phyloP scores from a whole-genome alignment of 2,329 filamentous ascomycete species.

The Ustulina deusta region DNA sequence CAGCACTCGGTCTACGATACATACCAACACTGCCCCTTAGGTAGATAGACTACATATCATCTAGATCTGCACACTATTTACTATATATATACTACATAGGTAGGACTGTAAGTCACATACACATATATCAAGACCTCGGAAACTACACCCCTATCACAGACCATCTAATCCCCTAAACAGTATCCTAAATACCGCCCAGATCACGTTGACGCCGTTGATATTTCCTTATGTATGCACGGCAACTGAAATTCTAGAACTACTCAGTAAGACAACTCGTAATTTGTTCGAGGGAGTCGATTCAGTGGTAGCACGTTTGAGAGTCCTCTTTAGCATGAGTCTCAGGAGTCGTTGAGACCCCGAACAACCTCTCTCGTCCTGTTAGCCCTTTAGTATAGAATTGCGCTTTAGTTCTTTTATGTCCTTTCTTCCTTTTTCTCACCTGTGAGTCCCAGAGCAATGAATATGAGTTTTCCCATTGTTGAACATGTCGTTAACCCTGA shows the following conservation, averaged over 20 bases:
- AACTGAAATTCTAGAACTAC: neutral
- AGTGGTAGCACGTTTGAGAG: neutral
- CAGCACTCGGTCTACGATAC: neutral
- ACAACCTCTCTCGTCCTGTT: too few species aligned
- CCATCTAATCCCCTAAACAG: neutral
- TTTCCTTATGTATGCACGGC: neutral
- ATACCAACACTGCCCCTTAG: neutral
- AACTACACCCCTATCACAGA: slow-evolving; percentile 4
- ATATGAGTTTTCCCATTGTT: too few species aligned
- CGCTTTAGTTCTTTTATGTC: too few species aligned
- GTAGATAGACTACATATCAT: neutral
- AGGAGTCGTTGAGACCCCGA: neutral
- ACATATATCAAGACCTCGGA: neutral
- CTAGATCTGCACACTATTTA: too few species aligned
- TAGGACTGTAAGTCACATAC: too few species aligned
- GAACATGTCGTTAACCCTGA: too few species aligned
- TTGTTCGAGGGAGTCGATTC: neutral
- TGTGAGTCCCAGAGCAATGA: too few species aligned
- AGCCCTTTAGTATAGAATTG: too few species aligned
- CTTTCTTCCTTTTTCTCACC: too few species aligned
- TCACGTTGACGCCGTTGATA: neutral
- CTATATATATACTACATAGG: too few species aligned
- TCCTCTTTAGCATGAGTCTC: neutral
- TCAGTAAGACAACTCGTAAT: neutral
- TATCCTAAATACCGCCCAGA: neutral